phyloP scores from a whole-genome alignment of 495 filamentous ascomycete species.

The Talaromyces stipitatus region DNA sequence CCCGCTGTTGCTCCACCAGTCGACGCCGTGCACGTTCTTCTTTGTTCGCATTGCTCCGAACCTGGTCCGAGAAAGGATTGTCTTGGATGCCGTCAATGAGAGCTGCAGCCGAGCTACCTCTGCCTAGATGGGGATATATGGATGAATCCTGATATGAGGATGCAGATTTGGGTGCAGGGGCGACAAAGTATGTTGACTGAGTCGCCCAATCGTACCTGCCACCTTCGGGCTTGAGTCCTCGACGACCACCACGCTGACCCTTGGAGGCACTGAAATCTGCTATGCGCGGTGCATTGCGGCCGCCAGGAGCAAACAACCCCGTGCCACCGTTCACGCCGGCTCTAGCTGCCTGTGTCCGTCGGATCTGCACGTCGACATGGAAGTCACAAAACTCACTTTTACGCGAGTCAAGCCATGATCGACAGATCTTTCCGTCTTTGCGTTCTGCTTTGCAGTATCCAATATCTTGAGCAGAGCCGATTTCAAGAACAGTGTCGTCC shows the following conservation, averaged over 20 bases:
- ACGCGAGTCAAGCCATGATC: conserved; percentile 75
- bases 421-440: conserved; percentile 76
- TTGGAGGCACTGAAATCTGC: conserved; percentile 32
- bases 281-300: conserved; percentile 33
- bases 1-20: conserved; percentile 65
- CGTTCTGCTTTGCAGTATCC: conserved; percentile 80
- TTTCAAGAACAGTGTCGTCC: conserved; percentile 81
- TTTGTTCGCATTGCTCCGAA: conserved; percentile 42
- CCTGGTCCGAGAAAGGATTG: conserved; percentile 44
- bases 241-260: conserved; percentile 24
- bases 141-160: not conserved
- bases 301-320: conserved; percentile 41
- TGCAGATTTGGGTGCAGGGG: conserved; percentile 26
- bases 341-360: conserved; percentile 58
- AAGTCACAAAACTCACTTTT: conserved; percentile 91
- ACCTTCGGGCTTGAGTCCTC: conserved; percentile 36
- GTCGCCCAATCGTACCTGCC: conserved; percentile 51
- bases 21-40: conserved; percentile 63
- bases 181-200: conserved; percentile 53
- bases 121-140: conserved; percentile 8
- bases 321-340: conserved; percentile 70
- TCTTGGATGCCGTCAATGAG: conserved; percentile 64
- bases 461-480: conserved; percentile 78
- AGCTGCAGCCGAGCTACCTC: conserved; percentile 46
- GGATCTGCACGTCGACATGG: conserved; percentile 73